phyloP scores from a whole-genome alignment of 257 asterid species.

The Nicotiana otophora region DNA sequence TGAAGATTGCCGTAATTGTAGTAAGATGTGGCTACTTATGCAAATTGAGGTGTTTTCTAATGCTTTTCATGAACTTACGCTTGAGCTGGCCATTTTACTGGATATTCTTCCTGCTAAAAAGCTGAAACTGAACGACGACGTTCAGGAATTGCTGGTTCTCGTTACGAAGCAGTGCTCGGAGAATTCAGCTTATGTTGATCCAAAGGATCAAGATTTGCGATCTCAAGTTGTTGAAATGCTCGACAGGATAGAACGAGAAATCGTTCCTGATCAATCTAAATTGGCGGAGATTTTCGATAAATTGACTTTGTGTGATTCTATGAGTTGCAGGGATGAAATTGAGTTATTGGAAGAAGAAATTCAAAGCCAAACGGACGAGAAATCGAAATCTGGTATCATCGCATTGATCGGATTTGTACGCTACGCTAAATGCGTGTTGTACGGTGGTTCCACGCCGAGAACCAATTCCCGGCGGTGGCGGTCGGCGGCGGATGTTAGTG shows the following conservation, averaged over 20 bases:
- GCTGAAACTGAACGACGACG: constrained; percentile 53
- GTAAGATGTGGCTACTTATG: constrained; percentile 77
- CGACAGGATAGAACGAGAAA: constrained; percentile 53
- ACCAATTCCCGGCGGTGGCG: constrained; percentile 37
- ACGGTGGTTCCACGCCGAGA: constrained; percentile 74
- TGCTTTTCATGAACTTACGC: constrained; percentile 48
- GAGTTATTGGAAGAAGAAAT: constrained; percentile 68
- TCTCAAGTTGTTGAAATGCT: constrained; percentile 51
- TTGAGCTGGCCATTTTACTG: constrained; percentile 63
- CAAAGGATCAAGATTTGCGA: constrained; percentile 39
- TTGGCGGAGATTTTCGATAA: constrained; percentile 50
- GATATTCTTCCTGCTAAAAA: constrained; percentile 69
- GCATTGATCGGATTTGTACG: constrained; percentile 81
- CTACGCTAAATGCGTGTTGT: constrained; percentile 78
- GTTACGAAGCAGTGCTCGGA: constrained; percentile 61
- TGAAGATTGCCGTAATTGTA: constrained; percentile 51
- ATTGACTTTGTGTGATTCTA: constrained; percentile 47
- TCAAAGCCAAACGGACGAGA: constrained; percentile 54
- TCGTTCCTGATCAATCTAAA: constrained; percentile 49
- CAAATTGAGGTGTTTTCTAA: constrained; percentile 45
- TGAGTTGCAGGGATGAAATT: constrained; percentile 59
- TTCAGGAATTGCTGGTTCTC: constrained; percentile 54
- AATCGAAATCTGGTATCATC: constrained; percentile 41
- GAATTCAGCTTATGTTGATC: constrained; percentile 29
- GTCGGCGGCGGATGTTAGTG: constrained; percentile 38